A percentile compares a stretch with the other conserved stretches of the same genome.
These are phyloP conservation scores for Tolypocladium album DNA, from an alignment of 2,329 filamentous ascomycete genomes.

Conservation along the genomic window DNA sequence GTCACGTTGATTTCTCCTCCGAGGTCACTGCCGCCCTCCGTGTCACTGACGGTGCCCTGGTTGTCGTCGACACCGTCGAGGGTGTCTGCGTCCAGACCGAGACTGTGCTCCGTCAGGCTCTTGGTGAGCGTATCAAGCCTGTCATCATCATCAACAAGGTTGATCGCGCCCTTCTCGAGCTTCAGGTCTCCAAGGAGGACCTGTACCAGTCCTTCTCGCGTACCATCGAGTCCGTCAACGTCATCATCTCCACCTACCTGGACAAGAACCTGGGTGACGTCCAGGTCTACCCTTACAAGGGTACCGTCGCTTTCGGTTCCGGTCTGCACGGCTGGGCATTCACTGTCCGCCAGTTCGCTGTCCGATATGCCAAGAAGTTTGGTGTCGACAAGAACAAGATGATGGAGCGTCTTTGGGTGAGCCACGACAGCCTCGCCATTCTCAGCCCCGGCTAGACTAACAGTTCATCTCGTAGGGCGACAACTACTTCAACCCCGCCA, in stretches of 20 bases:
- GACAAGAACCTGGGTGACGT: constrained; percentile 96
- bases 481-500: constrained; percentile 99
- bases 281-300: constrained; percentile 96
- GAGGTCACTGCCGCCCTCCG: constrained; percentile 98
- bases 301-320: constrained; percentile 97
- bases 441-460: neutral
- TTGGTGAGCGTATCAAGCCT: constrained; percentile 99
- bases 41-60: constrained; percentile 98
- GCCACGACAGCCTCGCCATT: constrained; percentile 11
- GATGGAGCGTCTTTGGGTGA: constrained; percentile 99
- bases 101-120: constrained; percentile 97
- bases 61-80: constrained; percentile 99
- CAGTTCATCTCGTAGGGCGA: constrained; percentile 48
- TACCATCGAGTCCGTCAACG: constrained; percentile 99
- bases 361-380: constrained; percentile 98
- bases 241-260: constrained; percentile 98
- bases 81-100: constrained; percentile 99
- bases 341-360: constrained; percentile 95
- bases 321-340: constrained; percentile 99
- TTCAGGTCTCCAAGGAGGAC: constrained; percentile 98
- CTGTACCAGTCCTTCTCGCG: constrained; percentile 99
- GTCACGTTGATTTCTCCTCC: constrained; percentile 99
- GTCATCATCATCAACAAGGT: constrained; percentile 99
- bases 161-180: constrained; percentile 96
- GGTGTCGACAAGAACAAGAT: constrained; percentile 99